Conservation (phyloP, 352 stramenopile species). For the Aphanomyces astaci region DNA sequence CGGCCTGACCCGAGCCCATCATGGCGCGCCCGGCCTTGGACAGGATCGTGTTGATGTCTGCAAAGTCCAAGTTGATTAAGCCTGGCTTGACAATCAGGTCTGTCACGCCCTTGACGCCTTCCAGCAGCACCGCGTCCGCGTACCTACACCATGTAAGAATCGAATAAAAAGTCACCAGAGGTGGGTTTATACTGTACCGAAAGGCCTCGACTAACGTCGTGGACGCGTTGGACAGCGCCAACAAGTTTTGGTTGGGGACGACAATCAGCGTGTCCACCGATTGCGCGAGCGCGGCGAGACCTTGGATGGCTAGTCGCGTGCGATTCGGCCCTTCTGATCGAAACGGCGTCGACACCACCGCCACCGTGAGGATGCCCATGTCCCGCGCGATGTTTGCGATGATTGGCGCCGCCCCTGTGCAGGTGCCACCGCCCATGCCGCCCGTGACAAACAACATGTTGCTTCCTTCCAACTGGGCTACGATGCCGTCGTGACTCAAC, state of each 20-base stretch:
- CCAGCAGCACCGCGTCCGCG: constrained; percentile 92
- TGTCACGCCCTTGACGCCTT: constrained; percentile 93
- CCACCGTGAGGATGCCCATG: constrained; percentile 90
- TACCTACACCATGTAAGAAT: neutral
- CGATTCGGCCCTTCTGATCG: constrained; percentile 91
- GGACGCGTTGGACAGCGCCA: constrained; percentile 87
- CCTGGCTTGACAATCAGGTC: constrained; percentile 94
- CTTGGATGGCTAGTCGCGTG: constrained; percentile 88
- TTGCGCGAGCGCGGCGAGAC: constrained; percentile 87
- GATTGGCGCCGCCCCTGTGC: constrained; percentile 87
- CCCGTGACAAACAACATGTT: constrained; percentile 96
- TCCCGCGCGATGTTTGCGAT: constrained; percentile 91
- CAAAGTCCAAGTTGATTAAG: constrained; percentile 97
- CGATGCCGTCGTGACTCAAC: constrained; percentile 85
- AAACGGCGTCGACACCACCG: constrained; percentile 95
- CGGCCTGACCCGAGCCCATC: constrained; percentile 85
- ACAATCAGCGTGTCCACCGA: constrained; percentile 95
- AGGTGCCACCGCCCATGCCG: constrained; percentile 91
- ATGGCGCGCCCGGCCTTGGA: constrained; percentile 90
- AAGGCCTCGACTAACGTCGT: constrained; percentile 93
- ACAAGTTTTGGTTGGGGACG: constrained; percentile 94
- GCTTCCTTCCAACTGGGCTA: constrained; percentile 80
- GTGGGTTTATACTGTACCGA: constrained; percentile 44
- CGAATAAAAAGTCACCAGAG: constrained; percentile 25
- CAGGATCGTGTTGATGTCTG: constrained; percentile 94